These are phyloP conservation scores for Candida smagusa DNA, from an alignment of 1,139 yeast genomes.

Conservation along the genomic window DNA sequence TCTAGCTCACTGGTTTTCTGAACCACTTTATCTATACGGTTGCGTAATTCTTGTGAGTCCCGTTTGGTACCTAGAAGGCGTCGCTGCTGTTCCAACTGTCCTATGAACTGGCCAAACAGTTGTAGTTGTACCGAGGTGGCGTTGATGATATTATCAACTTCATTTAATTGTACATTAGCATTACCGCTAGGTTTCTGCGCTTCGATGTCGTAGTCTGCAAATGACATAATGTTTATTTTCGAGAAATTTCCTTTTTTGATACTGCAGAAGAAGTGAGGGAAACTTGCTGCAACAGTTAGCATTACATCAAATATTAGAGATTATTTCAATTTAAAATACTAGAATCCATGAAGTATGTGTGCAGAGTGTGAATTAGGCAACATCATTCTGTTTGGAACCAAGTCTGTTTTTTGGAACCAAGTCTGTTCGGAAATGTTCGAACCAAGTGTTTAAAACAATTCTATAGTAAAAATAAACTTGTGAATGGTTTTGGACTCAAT, in stretches of 20 bases:
- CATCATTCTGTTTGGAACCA: too few relatives aligned
- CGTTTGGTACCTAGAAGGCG: constrained; percentile 54
- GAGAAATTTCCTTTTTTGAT: not conserved
- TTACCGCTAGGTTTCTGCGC: constrained; percentile 37
- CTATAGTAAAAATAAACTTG: too few relatives aligned
- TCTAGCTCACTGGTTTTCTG: constrained; percentile 27
- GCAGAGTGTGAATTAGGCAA: too few relatives aligned
- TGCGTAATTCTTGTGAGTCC: constrained; percentile 44
- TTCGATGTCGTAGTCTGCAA: constrained; percentile 57
- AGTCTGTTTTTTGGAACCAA: too few relatives aligned
- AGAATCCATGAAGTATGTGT: too few relatives aligned
- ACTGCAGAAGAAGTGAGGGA: not conserved
- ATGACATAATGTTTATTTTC: constrained; percentile 43
- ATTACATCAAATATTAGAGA: too few relatives aligned
- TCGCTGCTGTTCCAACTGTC: constrained; percentile 47
- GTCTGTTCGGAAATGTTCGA: too few relatives aligned
- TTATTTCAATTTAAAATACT: too few relatives aligned
- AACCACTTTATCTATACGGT: constrained; percentile 32
- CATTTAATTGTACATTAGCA: constrained; percentile 3
- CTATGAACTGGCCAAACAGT: constrained; percentile 47
- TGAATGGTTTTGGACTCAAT: too few relatives aligned
- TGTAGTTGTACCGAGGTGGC: constrained; percentile 43
- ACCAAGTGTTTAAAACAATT: too few relatives aligned
- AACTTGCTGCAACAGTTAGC: too few relatives aligned
- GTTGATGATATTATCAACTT: constrained; percentile 26